Conservation (phyloP, 305 asterid species). For the Plantago lanceolata region DNA sequence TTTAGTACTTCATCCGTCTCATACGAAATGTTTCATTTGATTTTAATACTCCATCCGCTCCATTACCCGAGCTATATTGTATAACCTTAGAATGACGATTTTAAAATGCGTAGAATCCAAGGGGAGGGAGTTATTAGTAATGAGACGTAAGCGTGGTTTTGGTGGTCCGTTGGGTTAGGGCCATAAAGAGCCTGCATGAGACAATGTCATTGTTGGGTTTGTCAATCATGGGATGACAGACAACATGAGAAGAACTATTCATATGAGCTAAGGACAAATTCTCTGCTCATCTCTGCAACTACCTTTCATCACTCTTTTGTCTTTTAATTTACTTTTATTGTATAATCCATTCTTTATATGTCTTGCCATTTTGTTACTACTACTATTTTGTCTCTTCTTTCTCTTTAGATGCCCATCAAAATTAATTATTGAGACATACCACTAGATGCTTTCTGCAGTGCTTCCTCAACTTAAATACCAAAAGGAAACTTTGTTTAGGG, state of each 20-base stretch:
- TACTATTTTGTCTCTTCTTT: not conserved
- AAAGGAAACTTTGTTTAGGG: too few species aligned
- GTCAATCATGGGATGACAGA: conserved; percentile 9
- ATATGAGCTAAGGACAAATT: conserved; percentile 2
- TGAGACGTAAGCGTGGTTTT: not conserved
- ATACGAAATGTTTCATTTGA: too few species aligned
- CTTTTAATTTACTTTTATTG: not conserved
- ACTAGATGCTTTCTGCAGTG: not conserved
- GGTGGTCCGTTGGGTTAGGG: not conserved
- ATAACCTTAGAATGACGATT: too few species aligned
- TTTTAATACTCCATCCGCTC: too few species aligned
- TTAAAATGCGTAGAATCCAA: too few species aligned
- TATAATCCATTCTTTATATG: not conserved
- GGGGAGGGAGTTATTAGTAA: not conserved
- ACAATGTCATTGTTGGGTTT: conserved; percentile 4
- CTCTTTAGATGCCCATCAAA: not conserved
- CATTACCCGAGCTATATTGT: too few species aligned
- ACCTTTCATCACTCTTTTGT: not conserved
- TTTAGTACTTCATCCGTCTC: too few species aligned
- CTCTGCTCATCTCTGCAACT: conserved; percentile 11
- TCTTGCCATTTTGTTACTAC: not conserved
- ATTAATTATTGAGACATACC: not conserved
- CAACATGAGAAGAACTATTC: conserved; percentile 4
- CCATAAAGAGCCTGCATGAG: not conserved
- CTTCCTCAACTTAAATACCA: not conserved